Evolutionary conservation across 108 stramenopile species (phyloP), one percentile per base, ranked within the genome.

Genomic region (Discostella pseudostelligera): DNA sequence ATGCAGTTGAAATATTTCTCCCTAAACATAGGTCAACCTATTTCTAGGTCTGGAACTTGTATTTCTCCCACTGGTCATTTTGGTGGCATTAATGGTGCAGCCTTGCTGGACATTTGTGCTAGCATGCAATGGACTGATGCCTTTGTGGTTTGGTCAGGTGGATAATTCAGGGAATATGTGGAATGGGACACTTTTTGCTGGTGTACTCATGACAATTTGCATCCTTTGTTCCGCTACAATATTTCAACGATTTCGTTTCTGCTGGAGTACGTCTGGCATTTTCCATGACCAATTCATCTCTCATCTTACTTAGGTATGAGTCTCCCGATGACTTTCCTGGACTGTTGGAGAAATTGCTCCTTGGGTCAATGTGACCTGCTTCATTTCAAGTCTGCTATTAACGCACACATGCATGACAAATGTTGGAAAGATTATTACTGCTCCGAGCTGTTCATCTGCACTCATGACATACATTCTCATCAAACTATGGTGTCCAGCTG

Each of bases 61-160:
- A 13, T 84, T 81, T 36, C 79, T 87, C 13, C 85, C 85, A 0
- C 49, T 87, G 8, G 85, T 84, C n/a, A 83, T 84, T 14, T 47
- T 87, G 11, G 69, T 87, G 5, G 70, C 81, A 2, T 53, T 84
- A 24, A 75, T 87, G 46, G 79, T 76, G 7, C 85, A 87, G 50
- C 83, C 83, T 11, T 74, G 85, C 7, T 50, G 84, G 29, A 69
- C 57, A 32, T 82, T 57, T 24, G 83, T 81, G 12, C 70, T 87
- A 56, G 70, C 81, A 2, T 45, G 58, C 28, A 83, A 87, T 25
- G 85, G 85, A 3, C 78, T 87, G 4, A 40, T 84, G 16, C 85
- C 85, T 6, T 16, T 19, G 2, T 26, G 74, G 6, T 81, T 87
- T 56, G 65, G 74, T 1, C 20, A 70, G 37, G 77, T 85, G 20